Conservation (phyloP, 179 eudicot species). For the Gypsophila paniculata region DNA sequence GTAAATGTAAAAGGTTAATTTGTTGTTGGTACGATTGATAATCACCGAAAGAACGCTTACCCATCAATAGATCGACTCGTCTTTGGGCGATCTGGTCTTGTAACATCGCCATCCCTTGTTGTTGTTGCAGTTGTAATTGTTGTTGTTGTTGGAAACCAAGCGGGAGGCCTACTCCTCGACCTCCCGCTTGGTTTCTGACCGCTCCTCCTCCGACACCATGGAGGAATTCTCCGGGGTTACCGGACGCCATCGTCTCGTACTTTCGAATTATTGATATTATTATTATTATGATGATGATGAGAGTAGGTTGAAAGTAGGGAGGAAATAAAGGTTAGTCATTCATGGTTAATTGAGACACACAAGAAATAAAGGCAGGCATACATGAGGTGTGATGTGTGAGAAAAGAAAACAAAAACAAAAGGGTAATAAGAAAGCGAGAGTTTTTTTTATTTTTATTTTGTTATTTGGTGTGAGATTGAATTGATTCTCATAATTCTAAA, state of each 20-base stretch:
- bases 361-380: not conserved
- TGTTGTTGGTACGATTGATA: constrained; percentile 27
- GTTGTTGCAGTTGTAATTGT: constrained; percentile 15
- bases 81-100: constrained; percentile 44
- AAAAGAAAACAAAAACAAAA: not conserved
- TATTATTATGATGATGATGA: no score
- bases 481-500: constrained; percentile 54
- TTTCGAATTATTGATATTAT: no score
- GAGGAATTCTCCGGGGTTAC: not conserved
- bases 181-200: no score
- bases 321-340: no score
- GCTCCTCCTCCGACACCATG: not conserved
- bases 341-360: not conserved
- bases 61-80: constrained; percentile 36
- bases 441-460: not conserved
- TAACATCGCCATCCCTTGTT: not conserved
- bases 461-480: constrained; percentile 24
- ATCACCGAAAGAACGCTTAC: constrained; percentile 59
- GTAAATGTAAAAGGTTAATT: constrained; percentile 33
- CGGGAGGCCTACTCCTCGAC: not conserved
- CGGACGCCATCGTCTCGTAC: not conserved
- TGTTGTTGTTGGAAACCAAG: constrained; percentile 6
- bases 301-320: no score
- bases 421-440: not conserved
- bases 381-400: not conserved